phyloP scores from a whole-genome alignment of 148 eudicot species.

The Vaccinium corymbosum region DNA sequence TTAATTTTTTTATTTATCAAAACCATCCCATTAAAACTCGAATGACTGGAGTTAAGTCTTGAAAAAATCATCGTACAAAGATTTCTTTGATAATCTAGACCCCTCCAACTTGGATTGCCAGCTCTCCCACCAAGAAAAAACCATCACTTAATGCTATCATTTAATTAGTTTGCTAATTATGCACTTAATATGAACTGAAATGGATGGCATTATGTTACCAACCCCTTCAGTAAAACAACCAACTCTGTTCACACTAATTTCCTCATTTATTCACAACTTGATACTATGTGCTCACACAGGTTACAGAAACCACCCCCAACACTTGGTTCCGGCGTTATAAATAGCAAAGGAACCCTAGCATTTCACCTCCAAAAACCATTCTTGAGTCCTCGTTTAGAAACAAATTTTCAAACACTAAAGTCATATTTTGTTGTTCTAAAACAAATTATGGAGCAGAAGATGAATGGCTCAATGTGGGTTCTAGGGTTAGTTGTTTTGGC shows the following conservation, averaged over 20 bases:
- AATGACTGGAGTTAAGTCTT: no score
- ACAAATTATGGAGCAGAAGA: not conserved
- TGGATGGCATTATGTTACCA: not conserved
- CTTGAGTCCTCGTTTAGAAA: not conserved
- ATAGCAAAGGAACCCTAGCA: not conserved
- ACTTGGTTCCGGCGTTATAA: not conserved
- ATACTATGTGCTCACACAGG: conserved; percentile 4
- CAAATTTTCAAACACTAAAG: not conserved
- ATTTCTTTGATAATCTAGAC: no score
- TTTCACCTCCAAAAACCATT: not conserved
- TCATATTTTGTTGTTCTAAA: not conserved
- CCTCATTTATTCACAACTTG: not conserved
- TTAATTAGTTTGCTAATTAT: not conserved
- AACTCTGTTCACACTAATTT: not conserved
- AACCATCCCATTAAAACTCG: no score
- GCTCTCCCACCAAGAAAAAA: no score
- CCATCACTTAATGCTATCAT: not conserved
- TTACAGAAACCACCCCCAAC: not conserved
- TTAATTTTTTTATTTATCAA: no score
- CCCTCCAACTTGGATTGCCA: no score
- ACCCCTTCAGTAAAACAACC: not conserved
- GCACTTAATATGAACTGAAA: conserved; percentile 1
- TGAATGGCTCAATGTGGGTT: conserved; percentile 1
- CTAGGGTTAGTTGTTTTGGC: conserved; percentile 8
- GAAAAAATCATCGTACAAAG: not conserved